Evolutionary conservation across 2,329 filamentous ascomycete species (phyloP), one percentile per base, ranked within the genome.

Genomic region (Botryotinia narcissicola): DNA sequence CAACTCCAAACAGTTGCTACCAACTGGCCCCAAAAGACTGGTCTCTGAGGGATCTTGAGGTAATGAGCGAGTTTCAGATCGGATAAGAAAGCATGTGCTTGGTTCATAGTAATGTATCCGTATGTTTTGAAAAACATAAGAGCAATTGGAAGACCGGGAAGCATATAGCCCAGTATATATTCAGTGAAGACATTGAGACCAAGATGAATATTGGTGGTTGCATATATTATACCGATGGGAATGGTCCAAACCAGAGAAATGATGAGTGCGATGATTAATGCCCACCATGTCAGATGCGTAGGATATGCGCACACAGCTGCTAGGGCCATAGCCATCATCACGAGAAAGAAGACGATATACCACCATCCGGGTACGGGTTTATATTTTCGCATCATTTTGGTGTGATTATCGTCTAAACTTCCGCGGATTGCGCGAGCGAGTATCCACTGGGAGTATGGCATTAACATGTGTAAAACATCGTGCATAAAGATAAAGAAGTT

Each of bases 161-260:
- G 87, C 85, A 93, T 91, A 81, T 93, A 93, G 9, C 91, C 91
- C 74, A 91, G 87, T 74, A 93, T 86, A 78, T 91, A 92, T 80
- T 93, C 91, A n/a, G 90, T 91, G 74, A 93, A 82, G 29, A 93
- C 90, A 77, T 94, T 94, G 51, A 93, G 84, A 7, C 90, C 90
- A 6, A 92, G 90, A 83, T 92, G 84, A 80, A 91, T 90, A 78
- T 92, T 90, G 6, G 91, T 92, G 7, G 90, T 85, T 54, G 90
- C 92, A 78, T 92, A 87, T 48, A 93, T 88, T 74, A 93, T 92
- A 59, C 89, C 89, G 64, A 90, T 90, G 0, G 91, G 91, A 20
- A 93, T 75, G 3, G 70, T 73, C 68, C 67, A 70, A n/a, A 86
- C 81, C 20, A 80, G 35, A 0, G 79, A 77, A 9, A 82, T 80